Base-by-base conservation (phyloP, 192 early-diverging fungal species). In the Cetraspora pellucida region DNA sequence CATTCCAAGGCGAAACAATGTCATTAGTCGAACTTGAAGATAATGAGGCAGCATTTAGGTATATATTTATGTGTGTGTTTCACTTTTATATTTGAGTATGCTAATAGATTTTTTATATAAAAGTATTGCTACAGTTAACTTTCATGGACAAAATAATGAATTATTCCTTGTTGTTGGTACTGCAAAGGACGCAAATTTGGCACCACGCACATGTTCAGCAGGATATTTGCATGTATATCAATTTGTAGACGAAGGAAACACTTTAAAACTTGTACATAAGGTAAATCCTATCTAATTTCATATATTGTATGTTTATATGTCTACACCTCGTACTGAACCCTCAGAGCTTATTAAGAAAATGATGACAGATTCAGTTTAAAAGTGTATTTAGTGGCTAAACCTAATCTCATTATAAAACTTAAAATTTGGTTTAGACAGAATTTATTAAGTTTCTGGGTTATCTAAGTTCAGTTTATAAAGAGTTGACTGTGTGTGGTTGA, bases 151-250 rank as follows among this genome's bases (percentile, higher is more conserved):
- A 0, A 81, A 82, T 17, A 80, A 80, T 52, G 91, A 94, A 37
- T 75, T 85, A 23, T 91, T 92, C 66, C 81, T 95, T 55, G 89
- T 92, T 3, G 94, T 98, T n/a, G 97, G 97, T 23, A 93, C 93
- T 1, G 96, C 87, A 0, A 84, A 86, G 55, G 88, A 89, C 75
- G 81, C 96, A 55, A 86, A 85, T 5, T 77, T 95, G 27, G 69
- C 85, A 10, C 96, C 96, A 21, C 84, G 90, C 23, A 86, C 85
- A 2, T 90, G 90, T 81, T 85, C 85, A n/a, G 82, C 84, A 19
- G 95, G 92, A 9, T 90, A 85, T 46, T 80, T 99, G 31, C 88
- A 89, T 50, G 80, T 92, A 27, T 99, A 95, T 82, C 85, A 89
- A 66, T 91, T 95, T 80, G 72, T 78, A 1, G 80, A 85, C 10